phyloP scores from a whole-genome alignment of 306 rosid species.

The Cajanus cajan region DNA sequence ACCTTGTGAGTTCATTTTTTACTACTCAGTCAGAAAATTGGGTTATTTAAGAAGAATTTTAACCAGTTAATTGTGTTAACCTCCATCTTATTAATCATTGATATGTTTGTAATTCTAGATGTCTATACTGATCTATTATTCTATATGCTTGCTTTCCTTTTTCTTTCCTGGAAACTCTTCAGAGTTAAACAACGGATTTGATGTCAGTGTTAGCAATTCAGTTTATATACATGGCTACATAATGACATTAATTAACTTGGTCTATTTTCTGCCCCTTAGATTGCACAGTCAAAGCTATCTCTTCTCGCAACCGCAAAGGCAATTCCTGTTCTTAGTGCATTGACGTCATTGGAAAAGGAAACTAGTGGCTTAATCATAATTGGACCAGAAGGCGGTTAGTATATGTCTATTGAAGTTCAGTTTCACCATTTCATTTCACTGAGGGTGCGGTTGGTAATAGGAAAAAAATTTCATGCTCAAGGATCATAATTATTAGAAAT shows the following conservation, averaged over 20 bases:
- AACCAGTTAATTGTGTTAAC: conserved; percentile 2
- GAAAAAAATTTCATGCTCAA: too few species aligned
- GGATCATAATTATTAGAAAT: too few species aligned
- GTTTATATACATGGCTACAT: background rate
- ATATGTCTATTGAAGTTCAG: conserved; percentile 18
- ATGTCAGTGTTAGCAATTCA: conserved; percentile 21
- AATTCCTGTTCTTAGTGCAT: conserved; percentile 60
- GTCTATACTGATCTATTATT: background rate
- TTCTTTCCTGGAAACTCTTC: conserved; percentile 2
- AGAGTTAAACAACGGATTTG: background rate
- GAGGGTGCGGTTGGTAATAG: background rate
- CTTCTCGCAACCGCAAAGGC: conserved; percentile 83
- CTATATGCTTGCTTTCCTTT: background rate
- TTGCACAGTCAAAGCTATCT: conserved; percentile 62
- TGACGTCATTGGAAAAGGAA: conserved; percentile 46
- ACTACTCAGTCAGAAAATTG: background rate
- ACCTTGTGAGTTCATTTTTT: conserved; percentile 58
- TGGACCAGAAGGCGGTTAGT: conserved; percentile 94
- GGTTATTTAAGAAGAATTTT: conserved; percentile 6
- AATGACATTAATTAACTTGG: background rate
- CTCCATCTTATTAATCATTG: conserved; percentile 13
- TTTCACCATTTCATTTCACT: background rate
- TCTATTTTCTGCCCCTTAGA: conserved; percentile 48
- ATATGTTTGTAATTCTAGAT: conserved; percentile 12
- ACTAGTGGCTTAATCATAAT: conserved; percentile 65